Percentiles rank a stretch among this genome's conserved stretches.
Evolutionary conservation across 2,329 filamentous ascomycete genomes (phyloP).

Genomic region (Colletotrichum sp.): DNA sequence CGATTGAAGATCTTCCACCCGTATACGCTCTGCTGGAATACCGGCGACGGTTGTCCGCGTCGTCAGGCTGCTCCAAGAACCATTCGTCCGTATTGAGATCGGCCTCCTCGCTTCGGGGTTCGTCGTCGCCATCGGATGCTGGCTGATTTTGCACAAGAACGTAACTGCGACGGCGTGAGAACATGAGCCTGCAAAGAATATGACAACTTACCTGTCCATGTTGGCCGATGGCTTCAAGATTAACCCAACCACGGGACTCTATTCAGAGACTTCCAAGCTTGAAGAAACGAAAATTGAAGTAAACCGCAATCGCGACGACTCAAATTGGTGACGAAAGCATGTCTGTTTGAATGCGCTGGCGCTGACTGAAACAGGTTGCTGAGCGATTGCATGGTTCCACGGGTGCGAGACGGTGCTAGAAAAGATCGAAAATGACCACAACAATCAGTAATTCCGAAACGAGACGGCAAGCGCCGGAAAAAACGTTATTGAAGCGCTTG

Average conservation of each 20-base stretch:
- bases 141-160: neutral
- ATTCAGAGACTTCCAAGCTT: neutral
- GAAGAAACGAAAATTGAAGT: neutral
- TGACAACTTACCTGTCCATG: neutral
- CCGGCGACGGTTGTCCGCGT: neutral
- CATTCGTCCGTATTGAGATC: neutral
- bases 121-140: neutral
- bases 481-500: neutral
- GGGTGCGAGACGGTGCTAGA: neutral
- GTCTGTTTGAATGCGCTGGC: neutral
- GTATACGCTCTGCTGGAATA: neutral
- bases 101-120: neutral
- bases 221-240: neutral
- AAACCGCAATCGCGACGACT: neutral
- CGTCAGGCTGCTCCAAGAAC: neutral
- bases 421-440: neutral
- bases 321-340: neutral
- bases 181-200: neutral
- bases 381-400: neutral
- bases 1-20: neutral
- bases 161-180: neutral
- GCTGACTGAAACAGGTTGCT: neutral
- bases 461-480: neutral
- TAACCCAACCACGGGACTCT: neutral
- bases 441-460: neutral